Evolutionary conservation across 1,284 basidiomycete species (phyloP), one percentile per base, ranked within the genome.

Genomic region (Ceratobasidium sp.): DNA sequence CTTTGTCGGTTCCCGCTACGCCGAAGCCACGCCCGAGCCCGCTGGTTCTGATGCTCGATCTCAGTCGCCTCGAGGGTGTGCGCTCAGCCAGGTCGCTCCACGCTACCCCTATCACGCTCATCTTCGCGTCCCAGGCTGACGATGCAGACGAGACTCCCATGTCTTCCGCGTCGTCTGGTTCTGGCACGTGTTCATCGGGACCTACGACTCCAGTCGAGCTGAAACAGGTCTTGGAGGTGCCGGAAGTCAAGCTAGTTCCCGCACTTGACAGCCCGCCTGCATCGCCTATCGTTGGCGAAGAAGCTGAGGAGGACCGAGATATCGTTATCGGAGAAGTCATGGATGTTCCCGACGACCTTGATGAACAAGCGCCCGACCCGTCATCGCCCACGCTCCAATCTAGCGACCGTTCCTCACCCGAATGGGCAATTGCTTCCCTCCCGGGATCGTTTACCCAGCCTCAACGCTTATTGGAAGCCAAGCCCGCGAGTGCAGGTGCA

Each of bases 291-390:
- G 26, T 9, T 23, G 38, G 26, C 4, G 1, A 16, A 41, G 55
- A 58, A 1, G 16, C n/a, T n/a, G n/a, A n/a, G n/a, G n/a, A n/a
- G n/a, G n/a, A n/a, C n/a, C n/a, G 28, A 7, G 61, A 55, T 16
- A 32, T 57, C 7, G 6, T n/a, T 1, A 23, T 58, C 13, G 52
- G 28, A 23, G 41, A 69, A 13, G 41, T 46, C 44, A 41, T 58
- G 66, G 18, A 57, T n/a, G 41, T 69, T 23, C 41, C 38, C 35
- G 66, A 57, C 21, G 52, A 57, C 21, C 13, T 43, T 28, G 28
- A 26, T 26, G 41, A 58, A 14, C 54, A 41, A 44, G 50, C 52
- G 30, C 54, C 66, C 16, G 66, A 69, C 32, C 66, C 66, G 35
- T 43, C 66, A 3, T 26, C 26, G 16, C 52, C 54, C 1, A 47